Percentiles rank a stretch among this genome's conserved stretches.
Evolutionary conservation across 2,329 filamentous ascomycete species (phyloP).

Genomic region (Calonectria pseudoreteaudii): DNA sequence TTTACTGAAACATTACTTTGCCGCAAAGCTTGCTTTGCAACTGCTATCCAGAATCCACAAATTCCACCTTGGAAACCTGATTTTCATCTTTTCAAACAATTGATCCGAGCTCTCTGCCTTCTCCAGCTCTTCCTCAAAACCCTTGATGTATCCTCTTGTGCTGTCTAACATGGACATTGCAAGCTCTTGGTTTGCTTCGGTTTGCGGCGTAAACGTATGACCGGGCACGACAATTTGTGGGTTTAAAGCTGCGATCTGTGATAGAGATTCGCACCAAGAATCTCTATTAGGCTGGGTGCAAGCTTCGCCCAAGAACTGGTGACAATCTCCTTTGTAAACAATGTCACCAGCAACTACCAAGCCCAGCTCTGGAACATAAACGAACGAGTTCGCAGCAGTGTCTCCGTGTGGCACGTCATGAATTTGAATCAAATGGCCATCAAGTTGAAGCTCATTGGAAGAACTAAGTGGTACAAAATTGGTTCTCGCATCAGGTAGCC

Average conservation of each 20-base stretch:
- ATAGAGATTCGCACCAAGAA: background rate
- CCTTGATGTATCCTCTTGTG: background rate
- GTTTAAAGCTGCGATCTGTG: background rate
- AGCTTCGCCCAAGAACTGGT: constrained; percentile 8
- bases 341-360: constrained; percentile 8
- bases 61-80: background rate
- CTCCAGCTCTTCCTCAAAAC: background rate
- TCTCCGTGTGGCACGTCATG: constrained; percentile 9
- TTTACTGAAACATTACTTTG: background rate
- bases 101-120: background rate
- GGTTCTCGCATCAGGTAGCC: background rate
- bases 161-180: background rate
- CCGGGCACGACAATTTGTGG: constrained; percentile 12
- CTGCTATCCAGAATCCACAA: background rate
- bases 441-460: constrained; percentile 2
- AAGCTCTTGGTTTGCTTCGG: background rate
- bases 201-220: background rate
- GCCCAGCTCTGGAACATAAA: background rate
- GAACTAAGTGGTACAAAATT: background rate
- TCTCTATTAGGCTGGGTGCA: background rate
- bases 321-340: constrained; percentile 14
- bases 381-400: constrained; percentile 3
- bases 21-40: background rate
- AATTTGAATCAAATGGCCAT: background rate
- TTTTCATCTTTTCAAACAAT: background rate